Conservation (phyloP, 164 flowering plant genomes). For the Kingdonia uniflora region DNA sequence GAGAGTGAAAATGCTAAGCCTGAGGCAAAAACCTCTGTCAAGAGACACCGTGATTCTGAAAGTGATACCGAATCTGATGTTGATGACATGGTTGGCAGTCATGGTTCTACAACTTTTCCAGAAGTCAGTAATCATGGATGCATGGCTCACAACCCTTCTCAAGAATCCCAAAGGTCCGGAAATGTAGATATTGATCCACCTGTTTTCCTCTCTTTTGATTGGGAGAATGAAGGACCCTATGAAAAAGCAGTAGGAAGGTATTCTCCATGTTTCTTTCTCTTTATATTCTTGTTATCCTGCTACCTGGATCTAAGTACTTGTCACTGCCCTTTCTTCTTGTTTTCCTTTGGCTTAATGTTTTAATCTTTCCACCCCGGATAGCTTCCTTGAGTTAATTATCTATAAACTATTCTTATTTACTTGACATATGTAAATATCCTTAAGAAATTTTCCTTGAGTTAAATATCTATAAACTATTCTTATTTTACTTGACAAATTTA, state of each 20-base stretch:
- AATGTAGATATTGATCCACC: constrained; percentile 33
- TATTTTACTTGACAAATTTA: no score
- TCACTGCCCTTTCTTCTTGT: no score
- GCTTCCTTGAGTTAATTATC: no score
- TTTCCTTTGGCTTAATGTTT: no score
- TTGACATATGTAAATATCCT: no score
- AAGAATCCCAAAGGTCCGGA: constrained; percentile 35
- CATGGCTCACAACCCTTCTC: constrained; percentile 27
- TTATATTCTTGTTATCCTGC: no score
- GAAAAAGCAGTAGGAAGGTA: constrained; percentile 92
- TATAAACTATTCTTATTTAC: no score
- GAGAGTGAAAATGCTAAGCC: constrained; percentile 27
- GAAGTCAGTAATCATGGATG: constrained; percentile 25
- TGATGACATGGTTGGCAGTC: constrained; percentile 46
- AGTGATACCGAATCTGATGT: constrained; percentile 80
- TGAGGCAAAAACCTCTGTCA: constrained; percentile 38
- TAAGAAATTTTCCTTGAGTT: no score
- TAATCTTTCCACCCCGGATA: no score
- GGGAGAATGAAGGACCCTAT: constrained; percentile 94
- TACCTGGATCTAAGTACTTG: not conserved
- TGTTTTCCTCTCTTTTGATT: constrained; percentile 73
- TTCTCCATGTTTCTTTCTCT: not conserved
- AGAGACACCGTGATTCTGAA: constrained; percentile 69
- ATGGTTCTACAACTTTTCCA: constrained; percentile 24
- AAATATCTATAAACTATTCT: no score